A percentile compares a stretch with the other conserved stretches of the same genome.
phyloP scores from a whole-genome alignment of 2,329 filamentous ascomycete species.

The Phoma sp. region DNA sequence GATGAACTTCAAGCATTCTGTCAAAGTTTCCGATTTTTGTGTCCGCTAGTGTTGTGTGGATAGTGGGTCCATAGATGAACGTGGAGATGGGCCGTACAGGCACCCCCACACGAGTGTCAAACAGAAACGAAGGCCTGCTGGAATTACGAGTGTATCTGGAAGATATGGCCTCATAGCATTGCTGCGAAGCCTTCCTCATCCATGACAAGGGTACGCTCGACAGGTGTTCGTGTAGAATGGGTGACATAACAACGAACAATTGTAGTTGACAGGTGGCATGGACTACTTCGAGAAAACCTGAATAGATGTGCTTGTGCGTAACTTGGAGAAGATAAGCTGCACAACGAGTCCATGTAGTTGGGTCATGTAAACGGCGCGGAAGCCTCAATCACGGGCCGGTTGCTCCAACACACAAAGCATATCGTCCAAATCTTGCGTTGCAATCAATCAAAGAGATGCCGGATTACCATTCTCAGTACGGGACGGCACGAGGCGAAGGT shows the following conservation, averaged over 20 bases:
- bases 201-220: neutral
- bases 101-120: too few relatives aligned
- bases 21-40: neutral
- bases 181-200: too few relatives aligned
- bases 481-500: slow-evolving; percentile 11
- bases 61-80: slow-evolving; percentile 2
- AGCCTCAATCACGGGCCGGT: slow-evolving; percentile 1
- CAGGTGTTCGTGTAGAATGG: too few relatives aligned
- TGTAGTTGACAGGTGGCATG: neutral
- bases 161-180: too few relatives aligned
- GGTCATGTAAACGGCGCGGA: slow-evolving; percentile 1
- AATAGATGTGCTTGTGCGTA: neutral
- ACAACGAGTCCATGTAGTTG: neutral
- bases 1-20: too few relatives aligned
- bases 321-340: neutral
- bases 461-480: slow-evolving; percentile 4
- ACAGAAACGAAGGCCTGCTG: too few relatives aligned
- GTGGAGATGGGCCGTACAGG: neutral
- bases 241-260: neutral
- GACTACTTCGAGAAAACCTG: too few relatives aligned
- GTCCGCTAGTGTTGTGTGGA: neutral
- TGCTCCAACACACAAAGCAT: slow-evolving; percentile 2
- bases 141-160: too few relatives aligned
- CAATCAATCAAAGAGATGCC: too few relatives aligned
- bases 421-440: too few relatives aligned